Evolutionary conservation across 345 rosid genomes (phyloP), one percentile per base, ranked within the genome.

Genomic region (Linum lewisii): DNA sequence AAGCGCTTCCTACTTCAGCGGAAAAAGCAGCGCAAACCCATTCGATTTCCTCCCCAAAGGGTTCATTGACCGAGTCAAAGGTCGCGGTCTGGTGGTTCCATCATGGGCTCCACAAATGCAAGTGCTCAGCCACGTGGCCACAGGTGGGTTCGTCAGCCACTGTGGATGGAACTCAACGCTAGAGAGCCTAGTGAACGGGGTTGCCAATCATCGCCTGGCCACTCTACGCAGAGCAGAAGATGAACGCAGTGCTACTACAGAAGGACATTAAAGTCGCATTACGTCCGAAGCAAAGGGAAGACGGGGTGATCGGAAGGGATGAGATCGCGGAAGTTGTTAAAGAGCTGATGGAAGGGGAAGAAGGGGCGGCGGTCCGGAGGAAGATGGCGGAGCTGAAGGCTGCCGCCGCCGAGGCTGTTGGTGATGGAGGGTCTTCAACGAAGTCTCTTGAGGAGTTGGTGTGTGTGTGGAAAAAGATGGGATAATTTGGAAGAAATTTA

Each of bases 101-200:
- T 23, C 22, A 14, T 52, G 55, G 55, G 55, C 55, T 1, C 55
- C 55, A 20, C 55, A 52, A 52, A 23, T 23, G 11, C 24, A 52
- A 14, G 24, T 52, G 22, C 24, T 52, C 6, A 20, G 55, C 22
- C 55, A 52, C 24, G 2, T 11, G 22, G 22, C 55, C 2, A n/a
- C 24, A 8, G 55, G 55, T 5, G 55, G 24, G 2, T 52, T 52
- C 24, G 14, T 52, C 24, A 20, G 24, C 13, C 55, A 52, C 24
- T 52, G 55, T 14, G 55, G 55, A 11, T 52, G 55, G 55, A 52
- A 52, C 55, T 52, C 55, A 10, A 52, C 55, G 11, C 3, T 52
- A 20, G 55, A 52, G 55, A 52, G 55, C 55, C 4, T 52, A 6
- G 14, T 23, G 24, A 52, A 52, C 20, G 55, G 55, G 5, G 55